Base-by-base conservation (phyloP, 2,329 filamentous ascomycete genomes). In the Pyrenophora tritici-repentis region DNA sequence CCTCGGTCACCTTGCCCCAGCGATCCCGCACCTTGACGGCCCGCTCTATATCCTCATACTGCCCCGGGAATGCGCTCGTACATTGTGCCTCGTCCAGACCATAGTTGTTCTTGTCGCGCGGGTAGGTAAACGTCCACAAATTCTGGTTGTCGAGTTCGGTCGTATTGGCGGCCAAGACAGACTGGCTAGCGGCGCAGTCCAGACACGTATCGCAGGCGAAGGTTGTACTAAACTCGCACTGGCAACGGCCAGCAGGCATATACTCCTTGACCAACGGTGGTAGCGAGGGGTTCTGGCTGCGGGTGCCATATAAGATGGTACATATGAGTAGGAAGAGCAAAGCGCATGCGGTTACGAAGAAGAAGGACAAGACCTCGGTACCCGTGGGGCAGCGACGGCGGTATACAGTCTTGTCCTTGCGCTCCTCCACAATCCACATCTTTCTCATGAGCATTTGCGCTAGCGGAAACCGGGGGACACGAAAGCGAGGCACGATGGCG, bases 231-330 rank as follows among this genome's bases (percentile, higher is more conserved):
- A 63, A 70, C 39, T 67, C 59, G 62, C 67, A 71, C 42, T 65
- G 56, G 44, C 68, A 71, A 47, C 67, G 65, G 37, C 68, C 68
- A 4, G 67, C 68, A 35, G 68, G 68, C 35, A 71, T 56, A 33
- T 68, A 62, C 39, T 65, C 66, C 50, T 67, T 61, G 41, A 71
- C 66, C 22, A 68, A 56, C 9, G 61, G 56, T n/a, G 68, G 68
- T 10, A 71, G 53, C 3, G 51, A 55, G 14, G 62, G 65, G 42
- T 58, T 61, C 53, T 69, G 63, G 35, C 63, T 65, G 48, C 67
- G 68, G 12, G 67, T 71, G 56, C 67, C 68, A 49, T 70, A 71
- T 9, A 71, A 50, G 37, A 71, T 70, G 42, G 63, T 63, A 59
- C 63, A 69, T 42, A 69, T 50, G 48, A 71, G 59, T 39, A 69